Percentiles rank a stretch among this genome's conserved stretches.
phyloP scores from a whole-genome alignment of 306 rosid genomes.

The Pyrus communis region DNA sequence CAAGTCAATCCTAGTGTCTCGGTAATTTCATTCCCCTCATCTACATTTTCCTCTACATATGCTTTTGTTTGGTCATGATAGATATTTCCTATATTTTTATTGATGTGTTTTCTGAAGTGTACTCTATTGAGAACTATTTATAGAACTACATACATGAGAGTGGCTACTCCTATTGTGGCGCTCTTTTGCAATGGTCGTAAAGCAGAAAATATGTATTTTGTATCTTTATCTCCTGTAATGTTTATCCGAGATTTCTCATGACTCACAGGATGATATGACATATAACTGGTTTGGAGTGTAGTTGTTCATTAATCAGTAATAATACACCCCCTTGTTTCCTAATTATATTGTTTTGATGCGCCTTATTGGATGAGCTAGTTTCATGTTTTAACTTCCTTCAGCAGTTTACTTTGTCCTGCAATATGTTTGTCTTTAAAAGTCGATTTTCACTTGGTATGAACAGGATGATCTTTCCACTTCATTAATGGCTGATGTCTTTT shows the following conservation, averaged over 20 bases:
- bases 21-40: conserved; percentile 18
- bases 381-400: not conserved
- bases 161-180: not conserved
- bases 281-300: not conserved
- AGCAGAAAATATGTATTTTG: not conserved
- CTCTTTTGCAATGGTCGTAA: not conserved
- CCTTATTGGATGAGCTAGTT: not conserved
- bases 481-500: not conserved
- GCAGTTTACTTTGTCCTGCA: not conserved
- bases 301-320: not conserved
- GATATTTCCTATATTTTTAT: not conserved
- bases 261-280: not conserved
- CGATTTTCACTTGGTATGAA: not conserved
- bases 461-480: not conserved
- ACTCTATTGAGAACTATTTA: not conserved
- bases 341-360: not conserved
- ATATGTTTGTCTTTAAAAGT: not conserved
- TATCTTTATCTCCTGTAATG: not conserved
- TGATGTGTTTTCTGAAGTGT: not conserved
- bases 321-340: not conserved
- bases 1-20: conserved; percentile 40
- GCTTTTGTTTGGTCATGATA: not conserved
- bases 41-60: not conserved
- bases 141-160: not conserved
- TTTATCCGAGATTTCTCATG: not conserved